Evolutionary conservation across 148 eudicot genomes (phyloP), one percentile per base, ranked within the genome.

Genomic region (Chenopodium quinoa): DNA sequence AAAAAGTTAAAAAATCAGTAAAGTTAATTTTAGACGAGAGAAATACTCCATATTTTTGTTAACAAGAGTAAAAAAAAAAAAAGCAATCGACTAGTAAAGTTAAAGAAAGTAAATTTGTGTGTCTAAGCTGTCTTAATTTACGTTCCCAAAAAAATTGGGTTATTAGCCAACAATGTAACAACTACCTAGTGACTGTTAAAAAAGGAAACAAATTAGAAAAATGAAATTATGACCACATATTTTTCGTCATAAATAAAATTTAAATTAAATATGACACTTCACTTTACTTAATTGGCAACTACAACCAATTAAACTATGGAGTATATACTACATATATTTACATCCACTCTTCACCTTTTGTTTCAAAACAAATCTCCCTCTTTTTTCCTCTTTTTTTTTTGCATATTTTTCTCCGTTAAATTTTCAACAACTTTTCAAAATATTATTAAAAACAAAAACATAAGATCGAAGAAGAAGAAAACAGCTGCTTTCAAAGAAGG

Each of bases 201-300:
- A 34, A 8, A 58, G 29, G 56, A 9, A 23, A 78, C 14, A 17
- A 65, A 44, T 78, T 20, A 12, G 71, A n/a, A 11, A 19, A 66
- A 78, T 46, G 27, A 19, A 66, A 78, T 65, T n/a, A 7, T 23
- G 7, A 67, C 80, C 80, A 78, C 80, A 66, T 46, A 50, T 78
- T 48, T n/a, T 5, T 62, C 5, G 7, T 20, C 7, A 62, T 14
- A 62, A 62, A 14, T 14, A 14, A 62, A 20, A 62, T 62, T 62
- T 2, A 40, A 40, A 40, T 40, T 5, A 40, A 40, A 40, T 40
- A 40, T 67, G 71, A 32, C 73, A 70, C 73, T 70, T 34, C 71
- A 77, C n/a, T 66, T 40, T 40, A 40, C 44, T 40, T 40, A 40
- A 40, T 40, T 40, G 44, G 44, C 44, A 40, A 40, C 44, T 40